phyloP scores from a whole-genome alignment of 805 yeast genomes.

The Myxozyma neotropica region DNA sequence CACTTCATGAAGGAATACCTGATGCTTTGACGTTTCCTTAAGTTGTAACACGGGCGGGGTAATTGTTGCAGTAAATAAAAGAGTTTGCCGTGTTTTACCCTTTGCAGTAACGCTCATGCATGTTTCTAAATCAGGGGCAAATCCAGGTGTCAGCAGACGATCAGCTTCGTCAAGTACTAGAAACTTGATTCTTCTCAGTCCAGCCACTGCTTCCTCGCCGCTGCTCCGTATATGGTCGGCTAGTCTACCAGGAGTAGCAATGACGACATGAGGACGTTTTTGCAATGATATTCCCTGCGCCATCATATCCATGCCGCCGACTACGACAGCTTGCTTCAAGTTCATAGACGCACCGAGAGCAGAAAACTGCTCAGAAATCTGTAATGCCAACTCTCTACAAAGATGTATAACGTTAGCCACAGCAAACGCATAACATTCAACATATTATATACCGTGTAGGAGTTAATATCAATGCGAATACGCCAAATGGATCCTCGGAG shows the following conservation, averaged over 20 bases:
- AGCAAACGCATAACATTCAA: too few species aligned
- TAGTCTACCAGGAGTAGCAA: slow-evolving; percentile 95
- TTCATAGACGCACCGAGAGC: slow-evolving; percentile 92
- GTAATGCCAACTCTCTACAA: slow-evolving; percentile 83
- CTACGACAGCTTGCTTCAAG: slow-evolving; percentile 76
- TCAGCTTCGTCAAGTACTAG: slow-evolving; percentile 96
- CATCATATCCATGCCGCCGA: slow-evolving; percentile 96
- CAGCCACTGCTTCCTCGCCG: slow-evolving; percentile 84
- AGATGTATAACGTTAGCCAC: slow-evolving; percentile 43
- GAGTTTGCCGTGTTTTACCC: slow-evolving; percentile 75
- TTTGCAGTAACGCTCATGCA: slow-evolving; percentile 75
- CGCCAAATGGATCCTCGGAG: slow-evolving; percentile 94
- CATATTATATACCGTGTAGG: slow-evolving; percentile 51
- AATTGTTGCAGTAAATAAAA: slow-evolving; percentile 92
- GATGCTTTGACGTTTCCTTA: slow-evolving; percentile 76
- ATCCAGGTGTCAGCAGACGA: slow-evolving; percentile 79
- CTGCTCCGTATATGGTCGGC: slow-evolving; percentile 88
- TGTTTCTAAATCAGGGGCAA: slow-evolving; percentile 72
- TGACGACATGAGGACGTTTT: slow-evolving; percentile 85
- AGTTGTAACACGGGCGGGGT: slow-evolving; percentile 87
- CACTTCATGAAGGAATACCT: slow-evolving; percentile 42
- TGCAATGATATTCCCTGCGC: slow-evolving; percentile 81
- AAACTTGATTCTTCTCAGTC: slow-evolving; percentile 74
- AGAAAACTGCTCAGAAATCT: slow-evolving; percentile 93
- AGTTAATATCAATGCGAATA: slow-evolving; percentile 83